Conservation (phyloP, 306 rosid genomes). For the Rosa lucieae region DNA sequence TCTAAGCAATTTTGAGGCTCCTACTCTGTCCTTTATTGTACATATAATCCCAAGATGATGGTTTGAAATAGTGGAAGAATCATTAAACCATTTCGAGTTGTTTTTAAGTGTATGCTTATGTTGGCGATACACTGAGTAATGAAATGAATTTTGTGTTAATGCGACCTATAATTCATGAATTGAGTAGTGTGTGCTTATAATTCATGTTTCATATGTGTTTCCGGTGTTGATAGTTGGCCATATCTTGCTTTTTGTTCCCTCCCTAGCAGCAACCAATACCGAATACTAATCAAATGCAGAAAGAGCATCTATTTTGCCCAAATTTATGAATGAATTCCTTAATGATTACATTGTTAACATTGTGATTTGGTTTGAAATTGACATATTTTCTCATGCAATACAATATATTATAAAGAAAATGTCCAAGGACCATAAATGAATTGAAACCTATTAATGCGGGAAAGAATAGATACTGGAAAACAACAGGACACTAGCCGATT, state of each 20-base stretch:
- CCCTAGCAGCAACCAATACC: not conserved
- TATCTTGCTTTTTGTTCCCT: not conserved
- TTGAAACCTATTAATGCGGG: slow-evolving; percentile 50
- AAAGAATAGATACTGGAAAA: slow-evolving; percentile 38
- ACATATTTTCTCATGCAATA: slow-evolving; percentile 11
- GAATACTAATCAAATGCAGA: not conserved
- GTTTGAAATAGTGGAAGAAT: not conserved
- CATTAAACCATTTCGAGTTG: not conserved
- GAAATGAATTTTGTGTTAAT: not conserved
- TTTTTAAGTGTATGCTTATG: not conserved
- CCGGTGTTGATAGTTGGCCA: not conserved
- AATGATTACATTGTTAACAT: slow-evolving; percentile 6
- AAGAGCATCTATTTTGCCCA: not conserved
- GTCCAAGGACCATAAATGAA: slow-evolving; percentile 34
- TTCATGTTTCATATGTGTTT: slow-evolving; percentile 2
- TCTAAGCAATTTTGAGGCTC: not conserved
- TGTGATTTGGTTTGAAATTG: not conserved
- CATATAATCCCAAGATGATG: not conserved
- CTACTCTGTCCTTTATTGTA: not conserved
- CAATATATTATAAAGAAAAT: slow-evolving; percentile 32
- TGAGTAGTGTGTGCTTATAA: not conserved
- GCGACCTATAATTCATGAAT: not conserved
- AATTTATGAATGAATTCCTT: not conserved
- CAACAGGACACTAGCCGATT: slow-evolving; percentile 42
- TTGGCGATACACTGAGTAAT: not conserved